Base-by-base conservation (phyloP, 306 rosid genomes). In the Cucurbita maxima region DNA sequence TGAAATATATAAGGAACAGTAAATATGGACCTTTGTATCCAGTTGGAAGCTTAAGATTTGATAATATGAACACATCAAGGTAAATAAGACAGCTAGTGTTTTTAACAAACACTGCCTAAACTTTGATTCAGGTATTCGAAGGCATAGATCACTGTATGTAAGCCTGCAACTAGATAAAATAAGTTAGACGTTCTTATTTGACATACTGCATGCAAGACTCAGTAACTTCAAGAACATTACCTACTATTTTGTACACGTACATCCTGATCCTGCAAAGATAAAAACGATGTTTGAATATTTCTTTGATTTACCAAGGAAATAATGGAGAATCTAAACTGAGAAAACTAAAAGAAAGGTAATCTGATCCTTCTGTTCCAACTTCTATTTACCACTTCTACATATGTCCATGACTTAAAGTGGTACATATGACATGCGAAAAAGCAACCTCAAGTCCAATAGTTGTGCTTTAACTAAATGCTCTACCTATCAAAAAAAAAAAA, bases 61-160 rank as follows among this genome's bases (percentile, higher is more conserved):
- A 82, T 95, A 80, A 85, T 95, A 95, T 55, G 99, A 94, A 79
- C 87, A 85, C 95, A 94, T 84, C 78, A 89, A 84, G 72, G 84
- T 88, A 86, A 91, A 94, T 3, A 94, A 85, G 59, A 86, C 83
- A 75, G 92, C 88, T 68, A 91, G 81, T 47, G 99, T 95, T 81
- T 86, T 84, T 72, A 91, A 76, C 78, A 91, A 81, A 87, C 99
- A 88, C 74, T 78, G 91, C 84, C 99, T 91, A 80, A 95, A 95
- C 85, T 85, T 88, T 55, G 97, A 77, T 75, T 95, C 97, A 18
- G 99, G 96, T 79, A 91, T 95, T 76, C 77, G 89, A 76, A 81
- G 88, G 90, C 99, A 95, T 68, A 95, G 86, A 75, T 95, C 99
- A 69, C 99, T 95, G 92, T 95, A 95, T 58, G 97, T 91, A 84